Evolutionary conservation across 1,284 basidiomycete species (phyloP), one percentile per base, ranked within the genome.

Genomic region (Malassezia caprae): DNA sequence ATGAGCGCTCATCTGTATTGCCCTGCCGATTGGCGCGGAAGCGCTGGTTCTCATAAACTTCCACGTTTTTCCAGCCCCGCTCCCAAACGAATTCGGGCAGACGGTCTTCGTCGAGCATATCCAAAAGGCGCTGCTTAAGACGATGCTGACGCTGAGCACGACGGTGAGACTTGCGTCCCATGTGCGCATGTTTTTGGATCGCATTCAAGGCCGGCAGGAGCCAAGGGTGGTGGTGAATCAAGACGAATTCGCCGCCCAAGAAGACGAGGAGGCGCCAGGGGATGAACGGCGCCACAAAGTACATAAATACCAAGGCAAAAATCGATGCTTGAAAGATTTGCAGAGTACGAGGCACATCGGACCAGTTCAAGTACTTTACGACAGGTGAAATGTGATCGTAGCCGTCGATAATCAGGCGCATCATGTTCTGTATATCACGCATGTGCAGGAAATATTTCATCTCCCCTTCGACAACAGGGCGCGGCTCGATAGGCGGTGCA

Each of bases 381-480:
- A 69, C 51, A 4, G 69, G 68, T 0, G 64, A 58, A n/a, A 70
- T 61, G 30, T 63, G 52, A 42, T 71, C 68, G 52, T 75, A 74
- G 40, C 61, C 68, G 34, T 72, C 68, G 31, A 71, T 69, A 37
- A 74, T 61, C 57, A 73, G 63, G 13, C 61, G 57, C 72, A 74
- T 74, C 72, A 73, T 73, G 60, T 74, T 74, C 52, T 74, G 72
- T 19, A 74, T 73, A 57, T 74, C 70, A n/a, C 72, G 58, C 52
- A 74, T 58, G 30, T 74, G 72, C 40, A 72, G 60, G 48, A 65
- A 69, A 56, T 70, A 74, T 26, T 67, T 61, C 48, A 72, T 56
- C 13, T 66, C 69, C 10, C 68, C 69, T 45, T 74, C 72, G 42
- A 64, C 58, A 10, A 71, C 69, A 5, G 69, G 70, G 12, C 67